Conservation (phyloP, 2,329 filamentous ascomycete genomes). For the Dactylellina drechsleri region DNA sequence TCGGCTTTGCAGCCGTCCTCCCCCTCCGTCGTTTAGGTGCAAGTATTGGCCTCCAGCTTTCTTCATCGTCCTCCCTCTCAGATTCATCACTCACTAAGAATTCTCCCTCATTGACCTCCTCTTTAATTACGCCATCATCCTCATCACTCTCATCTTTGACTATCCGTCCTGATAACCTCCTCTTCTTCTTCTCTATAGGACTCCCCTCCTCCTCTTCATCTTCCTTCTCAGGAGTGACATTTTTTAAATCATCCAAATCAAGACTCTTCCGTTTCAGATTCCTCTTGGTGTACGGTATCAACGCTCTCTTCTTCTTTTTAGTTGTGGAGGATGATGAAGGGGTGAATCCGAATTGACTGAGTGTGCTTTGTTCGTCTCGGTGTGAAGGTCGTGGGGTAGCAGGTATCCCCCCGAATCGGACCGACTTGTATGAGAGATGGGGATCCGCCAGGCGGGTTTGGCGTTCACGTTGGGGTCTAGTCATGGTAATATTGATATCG, state of each 20-base stretch:
- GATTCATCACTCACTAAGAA: slow-evolving; percentile 23
- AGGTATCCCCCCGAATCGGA: slow-evolving; percentile 32
- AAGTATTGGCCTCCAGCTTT: slow-evolving; percentile 33
- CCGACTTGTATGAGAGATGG: slow-evolving; percentile 22
- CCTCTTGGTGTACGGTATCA: slow-evolving; percentile 19
- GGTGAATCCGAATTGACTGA: slow-evolving; percentile 47
- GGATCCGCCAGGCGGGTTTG: slow-evolving; percentile 37
- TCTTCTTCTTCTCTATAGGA: slow-evolving; percentile 34
- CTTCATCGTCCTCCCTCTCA: slow-evolving; percentile 25
- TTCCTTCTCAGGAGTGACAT: slow-evolving; percentile 3
- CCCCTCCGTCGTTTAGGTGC: slow-evolving; percentile 29
- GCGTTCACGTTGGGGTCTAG: slow-evolving; percentile 16
- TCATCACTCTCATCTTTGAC: slow-evolving; percentile 18
- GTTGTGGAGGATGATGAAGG: slow-evolving; percentile 18
- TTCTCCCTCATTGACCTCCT: slow-evolving; percentile 11
- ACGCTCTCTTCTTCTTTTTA: slow-evolving; percentile 11
- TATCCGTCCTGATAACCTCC: not conserved
- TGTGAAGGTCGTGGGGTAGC: not conserved
- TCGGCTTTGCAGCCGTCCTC: slow-evolving; percentile 8
- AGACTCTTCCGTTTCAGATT: slow-evolving; percentile 37
- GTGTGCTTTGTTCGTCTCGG: slow-evolving; percentile 37
- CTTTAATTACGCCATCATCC: not conserved
- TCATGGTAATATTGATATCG: slow-evolving; percentile 12
- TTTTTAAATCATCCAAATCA: slow-evolving; percentile 25
- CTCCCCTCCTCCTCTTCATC: slow-evolving; percentile 15